phyloP scores from a whole-genome alignment of 2,329 filamentous ascomycete species.

The Penicillium sp. region DNA sequence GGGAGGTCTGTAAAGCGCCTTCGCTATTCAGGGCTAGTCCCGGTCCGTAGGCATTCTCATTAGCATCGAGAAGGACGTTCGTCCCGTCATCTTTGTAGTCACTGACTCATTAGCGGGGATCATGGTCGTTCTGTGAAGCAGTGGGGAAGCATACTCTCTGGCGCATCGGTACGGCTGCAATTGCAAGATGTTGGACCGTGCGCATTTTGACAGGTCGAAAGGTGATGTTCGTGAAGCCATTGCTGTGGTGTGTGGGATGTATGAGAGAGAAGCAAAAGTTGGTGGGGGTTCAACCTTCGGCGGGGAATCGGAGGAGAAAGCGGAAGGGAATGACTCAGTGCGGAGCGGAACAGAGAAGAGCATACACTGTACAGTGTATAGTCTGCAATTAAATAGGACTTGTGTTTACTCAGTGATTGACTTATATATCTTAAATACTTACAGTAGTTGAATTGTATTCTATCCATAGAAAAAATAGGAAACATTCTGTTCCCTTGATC shows the following conservation, averaged over 20 bases:
- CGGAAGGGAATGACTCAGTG: conserved; percentile 9
- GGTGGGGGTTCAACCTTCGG: conserved; percentile 22
- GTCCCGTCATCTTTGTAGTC: conserved; percentile 99
- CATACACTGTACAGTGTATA: no score
- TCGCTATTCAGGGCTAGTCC: conserved; percentile 63
- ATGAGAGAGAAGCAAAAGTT: conserved; percentile 15
- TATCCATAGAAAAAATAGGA: no score
- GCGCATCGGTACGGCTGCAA: conserved; percentile 81
- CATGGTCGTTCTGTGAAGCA: conserved; percentile 1
- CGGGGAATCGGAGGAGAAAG: conserved; percentile 23
- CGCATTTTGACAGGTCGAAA: conserved; percentile 75
- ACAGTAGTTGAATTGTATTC: no score
- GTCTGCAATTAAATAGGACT: no score
- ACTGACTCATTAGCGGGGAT: conserved; percentile 54
- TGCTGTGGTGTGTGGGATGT: conserved; percentile 18
- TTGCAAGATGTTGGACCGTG: conserved; percentile 75
- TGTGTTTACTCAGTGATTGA: no score
- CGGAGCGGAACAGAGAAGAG: no score
- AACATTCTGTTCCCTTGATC: no score
- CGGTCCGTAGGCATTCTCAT: conserved; percentile 95
- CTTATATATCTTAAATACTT: no score
- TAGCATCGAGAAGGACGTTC: conserved; percentile 94
- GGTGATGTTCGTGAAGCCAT: conserved; percentile 52
- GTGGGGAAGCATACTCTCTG: conserved; percentile 67
- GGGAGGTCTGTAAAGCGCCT: conserved; percentile 52